These are phyloP conservation scores for Fusarium continuum DNA, from an alignment of 2,329 filamentous ascomycete species.

Conservation along the genomic window DNA sequence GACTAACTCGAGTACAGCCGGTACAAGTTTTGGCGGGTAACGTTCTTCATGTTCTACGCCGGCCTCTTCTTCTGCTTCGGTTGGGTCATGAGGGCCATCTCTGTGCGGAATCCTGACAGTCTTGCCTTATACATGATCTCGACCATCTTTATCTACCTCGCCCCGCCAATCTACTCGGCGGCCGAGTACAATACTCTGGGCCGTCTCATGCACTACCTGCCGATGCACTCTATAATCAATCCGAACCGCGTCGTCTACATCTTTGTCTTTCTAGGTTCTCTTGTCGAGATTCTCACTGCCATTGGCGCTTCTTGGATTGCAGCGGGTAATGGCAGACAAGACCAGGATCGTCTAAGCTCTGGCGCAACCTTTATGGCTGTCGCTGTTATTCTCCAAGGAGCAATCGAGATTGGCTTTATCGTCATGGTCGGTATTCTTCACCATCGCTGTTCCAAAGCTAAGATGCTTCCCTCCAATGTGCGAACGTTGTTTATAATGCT, in stretches of 20 bases:
- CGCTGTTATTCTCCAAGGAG: conserved; percentile 54
- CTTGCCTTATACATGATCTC: conserved; percentile 39
- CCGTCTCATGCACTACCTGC: conserved; percentile 41
- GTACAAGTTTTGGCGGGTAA: conserved; percentile 41
- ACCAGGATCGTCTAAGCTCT: conserved; percentile 62
- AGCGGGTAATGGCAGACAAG: conserved; percentile 48
- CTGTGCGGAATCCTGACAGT: conserved; percentile 33
- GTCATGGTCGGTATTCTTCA: conserved; percentile 34
- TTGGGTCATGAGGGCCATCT: conserved; percentile 35
- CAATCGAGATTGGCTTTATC: conserved; percentile 38
- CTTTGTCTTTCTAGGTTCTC: conserved; percentile 37
- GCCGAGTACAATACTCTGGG: conserved; percentile 43
- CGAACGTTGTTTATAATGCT: conserved; percentile 40
- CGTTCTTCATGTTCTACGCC: conserved; percentile 43
- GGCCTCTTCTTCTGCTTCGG: conserved; percentile 37
- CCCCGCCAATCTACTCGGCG: conserved; percentile 38
- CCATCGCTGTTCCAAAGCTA: conserved; percentile 24
- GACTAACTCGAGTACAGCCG: conserved; percentile 10
- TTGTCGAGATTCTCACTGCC: conserved; percentile 38
- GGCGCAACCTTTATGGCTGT: conserved; percentile 65
- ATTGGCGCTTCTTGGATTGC: conserved; percentile 41
- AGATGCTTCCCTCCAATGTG: conserved; percentile 38
- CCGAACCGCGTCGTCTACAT: conserved; percentile 43
- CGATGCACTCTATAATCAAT: conserved; percentile 41
- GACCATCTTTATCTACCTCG: conserved; percentile 40